A percentile compares a stretch with the other conserved stretches of the same genome.
Conservation (phyloP, 2,329 filamentous ascomycete genomes). For the Xylariaceae sp. region DNA sequence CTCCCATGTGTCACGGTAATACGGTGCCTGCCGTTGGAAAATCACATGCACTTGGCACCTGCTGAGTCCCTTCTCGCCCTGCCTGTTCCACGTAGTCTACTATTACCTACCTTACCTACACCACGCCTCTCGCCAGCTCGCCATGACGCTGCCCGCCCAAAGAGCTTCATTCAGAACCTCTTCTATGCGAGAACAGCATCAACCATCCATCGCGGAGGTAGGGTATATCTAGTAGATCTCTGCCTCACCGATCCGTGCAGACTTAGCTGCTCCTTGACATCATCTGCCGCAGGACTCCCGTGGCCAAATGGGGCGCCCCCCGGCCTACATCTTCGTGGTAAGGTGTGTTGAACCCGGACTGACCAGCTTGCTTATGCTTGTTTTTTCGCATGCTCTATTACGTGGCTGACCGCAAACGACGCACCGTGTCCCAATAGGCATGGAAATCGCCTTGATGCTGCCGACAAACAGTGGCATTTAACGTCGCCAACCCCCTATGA, state of each 20-base stretch:
- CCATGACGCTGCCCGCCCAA: too few species aligned
- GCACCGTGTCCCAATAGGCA: slow-evolving; percentile 52
- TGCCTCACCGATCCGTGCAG: background rate
- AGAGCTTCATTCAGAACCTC: too few species aligned
- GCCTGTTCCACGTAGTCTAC: too few species aligned
- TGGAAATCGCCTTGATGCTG: slow-evolving; percentile 87
- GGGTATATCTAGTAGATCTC: background rate
- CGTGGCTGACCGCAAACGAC: background rate
- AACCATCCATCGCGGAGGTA: background rate
- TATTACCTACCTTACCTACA: too few species aligned
- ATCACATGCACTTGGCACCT: too few species aligned
- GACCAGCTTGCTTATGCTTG: background rate
- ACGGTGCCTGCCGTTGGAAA: too few species aligned
- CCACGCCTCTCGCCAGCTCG: too few species aligned
- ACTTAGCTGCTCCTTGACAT: background rate
- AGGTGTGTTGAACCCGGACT: slow-evolving; percentile 36
- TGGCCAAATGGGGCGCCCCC: slow-evolving; percentile 42
- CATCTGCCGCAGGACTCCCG: background rate
- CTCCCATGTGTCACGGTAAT: too few species aligned
- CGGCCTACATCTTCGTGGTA: slow-evolving; percentile 49
- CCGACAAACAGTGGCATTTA: slow-evolving; percentile 92
- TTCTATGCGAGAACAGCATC: background rate
- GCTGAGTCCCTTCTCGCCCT: too few species aligned
- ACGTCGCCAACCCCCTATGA: slow-evolving; percentile 93
- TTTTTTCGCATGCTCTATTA: background rate